Conservation (phyloP, 441 rosid species). For the Populus hybrid region DNA sequence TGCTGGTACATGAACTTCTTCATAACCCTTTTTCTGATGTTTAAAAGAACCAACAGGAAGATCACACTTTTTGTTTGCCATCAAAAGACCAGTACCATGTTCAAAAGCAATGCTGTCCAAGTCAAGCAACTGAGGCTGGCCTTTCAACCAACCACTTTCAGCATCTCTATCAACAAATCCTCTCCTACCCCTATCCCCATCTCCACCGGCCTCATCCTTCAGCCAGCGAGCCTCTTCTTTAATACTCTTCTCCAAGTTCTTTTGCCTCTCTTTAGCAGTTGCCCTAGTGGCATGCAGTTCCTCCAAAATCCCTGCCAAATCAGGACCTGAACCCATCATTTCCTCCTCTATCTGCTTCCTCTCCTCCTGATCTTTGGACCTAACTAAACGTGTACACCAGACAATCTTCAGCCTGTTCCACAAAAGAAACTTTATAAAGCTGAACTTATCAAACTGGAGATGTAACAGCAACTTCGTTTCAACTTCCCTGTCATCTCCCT, state of each 20-base stretch:
- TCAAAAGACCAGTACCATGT: constrained; percentile 73
- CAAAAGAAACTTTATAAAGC: constrained; percentile 61
- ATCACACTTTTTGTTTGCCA: constrained; percentile 83
- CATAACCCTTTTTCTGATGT: constrained; percentile 65
- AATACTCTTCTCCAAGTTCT: constrained; percentile 83
- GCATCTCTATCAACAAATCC: constrained; percentile 60
- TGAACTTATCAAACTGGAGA: constrained; percentile 65
- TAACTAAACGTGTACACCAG: constrained; percentile 92
- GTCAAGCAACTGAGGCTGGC: constrained; percentile 85
- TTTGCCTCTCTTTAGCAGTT: constrained; percentile 92
- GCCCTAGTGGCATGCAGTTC: constrained; percentile 94
- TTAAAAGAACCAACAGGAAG: constrained; percentile 67
- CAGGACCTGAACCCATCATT: constrained; percentile 68
- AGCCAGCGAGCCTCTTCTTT: constrained; percentile 89
- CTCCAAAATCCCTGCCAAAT: constrained; percentile 71
- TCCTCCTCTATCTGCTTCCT: constrained; percentile 78
- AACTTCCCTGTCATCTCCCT: constrained; percentile 79
- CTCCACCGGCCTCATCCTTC: constrained; percentile 75
- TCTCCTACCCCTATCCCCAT: constrained; percentile 56
- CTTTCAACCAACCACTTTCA: constrained; percentile 77
- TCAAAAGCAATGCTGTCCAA: constrained; percentile 75
- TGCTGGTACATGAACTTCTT: constrained; percentile 87
- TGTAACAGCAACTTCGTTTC: constrained; percentile 67
- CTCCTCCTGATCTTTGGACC: constrained; percentile 89
- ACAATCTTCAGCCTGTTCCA: constrained; percentile 75